Evolutionary conservation across 179 eudicot species (phyloP), one percentile per base, ranked within the genome.

Genomic region (Beta corolliflora): DNA sequence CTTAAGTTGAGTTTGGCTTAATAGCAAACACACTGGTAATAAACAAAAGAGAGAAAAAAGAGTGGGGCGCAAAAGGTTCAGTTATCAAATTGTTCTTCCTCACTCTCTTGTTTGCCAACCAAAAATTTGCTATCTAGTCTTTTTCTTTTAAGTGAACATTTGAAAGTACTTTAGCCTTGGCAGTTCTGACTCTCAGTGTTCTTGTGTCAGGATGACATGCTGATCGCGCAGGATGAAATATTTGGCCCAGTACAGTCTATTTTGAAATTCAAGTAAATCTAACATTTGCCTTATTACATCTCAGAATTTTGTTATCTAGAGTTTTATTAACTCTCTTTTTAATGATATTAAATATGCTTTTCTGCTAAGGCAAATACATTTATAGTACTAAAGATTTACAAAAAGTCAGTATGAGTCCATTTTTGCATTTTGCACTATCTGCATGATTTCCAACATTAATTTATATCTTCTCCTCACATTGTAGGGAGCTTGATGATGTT

Each of bases 241-340:
- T 94, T 94, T 58, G 97, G 98, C 75, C 97, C 97, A 7, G 95
- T 94, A 41, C 98, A 94, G 84, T 36, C 92, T 76, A 87, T 94
- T 87, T 83, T 94, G 85, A 94, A 94, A 81, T 94, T 89, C 90
- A 92, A 85, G 98, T 94, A 59, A 92, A 88, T 78, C 61, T 29
- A 5, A 76, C 15, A 65, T 4, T 75, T 81, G 54, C 58, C 44
- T 12, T 6, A 18, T 21, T 46, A 58, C 67, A 63, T 53, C 45
- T 50, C 46, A 50, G 13, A 21, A 58, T n/a, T 29, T 54, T 76
- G 75, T 23, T 71, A 29, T 2, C 36, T 31, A 31, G 36, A 31
- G 36, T 31, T 31, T 31, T 31, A 31, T 65, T 1, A 67, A 46
- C n/a, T n/a, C n/a, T n/a, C 15, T 48, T 1, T 58, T n/a, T n/a